Conservation (phyloP, 768 basidiomycete genomes). For the Kwoniella sp. region DNA sequence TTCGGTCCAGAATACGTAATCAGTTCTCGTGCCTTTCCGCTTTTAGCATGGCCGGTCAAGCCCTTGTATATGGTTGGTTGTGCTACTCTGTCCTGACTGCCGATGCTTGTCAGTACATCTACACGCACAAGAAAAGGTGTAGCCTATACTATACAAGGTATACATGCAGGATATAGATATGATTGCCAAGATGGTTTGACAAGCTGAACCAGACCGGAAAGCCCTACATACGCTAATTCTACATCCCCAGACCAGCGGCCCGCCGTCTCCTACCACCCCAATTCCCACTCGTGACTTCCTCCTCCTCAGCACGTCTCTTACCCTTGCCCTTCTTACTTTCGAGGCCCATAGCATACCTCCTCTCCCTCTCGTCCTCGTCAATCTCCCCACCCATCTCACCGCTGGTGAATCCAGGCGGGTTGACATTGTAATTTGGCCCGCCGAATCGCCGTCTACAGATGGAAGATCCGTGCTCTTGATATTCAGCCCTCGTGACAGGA, state of each 20-base stretch:
- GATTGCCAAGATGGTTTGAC: not conserved
- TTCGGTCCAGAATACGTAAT: no score
- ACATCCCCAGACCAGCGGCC: constrained; percentile 6
- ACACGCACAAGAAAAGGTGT: no score
- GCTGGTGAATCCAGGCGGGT: constrained; percentile 39
- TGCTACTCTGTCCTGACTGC: not conserved
- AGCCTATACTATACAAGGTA: not conserved
- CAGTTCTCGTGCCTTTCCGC: no score
- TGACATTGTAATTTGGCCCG: constrained; percentile 42
- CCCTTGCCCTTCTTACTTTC: constrained; percentile 34
- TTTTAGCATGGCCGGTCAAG: no score
- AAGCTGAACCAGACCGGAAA: not conserved
- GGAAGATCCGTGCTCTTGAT: constrained; percentile 76
- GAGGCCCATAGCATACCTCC: constrained; percentile 49
- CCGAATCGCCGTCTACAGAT: constrained; percentile 75
- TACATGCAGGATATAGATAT: constrained; percentile 3
- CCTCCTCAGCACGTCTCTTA: constrained; percentile 38
- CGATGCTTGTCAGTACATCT: no score
- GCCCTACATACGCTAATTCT: not conserved
- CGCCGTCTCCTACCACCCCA: constrained; percentile 50
- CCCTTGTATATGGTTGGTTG: no score
- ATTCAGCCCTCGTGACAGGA: constrained; percentile 77
- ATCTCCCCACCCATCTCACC: constrained; percentile 31
- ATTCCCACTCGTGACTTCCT: constrained; percentile 49
- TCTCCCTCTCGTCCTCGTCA: constrained; percentile 48